Conservation (phyloP, 805 yeast species). For the Saturnispora ahearnii region DNA sequence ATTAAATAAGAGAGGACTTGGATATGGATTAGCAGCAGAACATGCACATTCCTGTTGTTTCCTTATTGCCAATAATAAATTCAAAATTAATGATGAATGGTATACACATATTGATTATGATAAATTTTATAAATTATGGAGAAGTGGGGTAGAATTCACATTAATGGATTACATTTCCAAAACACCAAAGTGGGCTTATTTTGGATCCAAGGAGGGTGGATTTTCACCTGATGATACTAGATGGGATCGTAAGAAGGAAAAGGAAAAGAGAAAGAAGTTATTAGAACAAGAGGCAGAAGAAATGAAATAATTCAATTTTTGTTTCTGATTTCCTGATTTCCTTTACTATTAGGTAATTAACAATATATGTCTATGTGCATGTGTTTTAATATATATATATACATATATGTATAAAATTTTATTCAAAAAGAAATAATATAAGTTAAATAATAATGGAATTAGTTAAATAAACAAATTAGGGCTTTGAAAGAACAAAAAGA, state of each 20-base stretch:
- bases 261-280: slow-evolving; percentile 35
- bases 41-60: slow-evolving; percentile 95
- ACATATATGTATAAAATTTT: not conserved
- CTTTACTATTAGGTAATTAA: not conserved
- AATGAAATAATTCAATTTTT: too few relatives aligned
- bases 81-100: slow-evolving; percentile 68
- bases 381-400: not conserved
- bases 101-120: slow-evolving; percentile 82
- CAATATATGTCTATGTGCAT: not conserved
- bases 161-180: slow-evolving; percentile 73
- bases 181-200: slow-evolving; percentile 87
- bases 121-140: slow-evolving; percentile 59
- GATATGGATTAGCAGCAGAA: slow-evolving; percentile 83
- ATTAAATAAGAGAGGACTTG: slow-evolving; percentile 54
- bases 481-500: too few relatives aligned
- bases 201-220: slow-evolving; percentile 80
- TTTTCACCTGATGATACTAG: slow-evolving; percentile 80
- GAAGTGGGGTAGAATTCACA: slow-evolving; percentile 53
- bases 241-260: slow-evolving; percentile 55
- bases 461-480: too few relatives aligned
- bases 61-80: slow-evolving; percentile 66
- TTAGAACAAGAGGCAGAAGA: slow-evolving; percentile 17
- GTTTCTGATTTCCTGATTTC: too few relatives aligned
- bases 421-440: not conserved
- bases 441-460: not conserved